Percentiles rank a stretch among this genome's conserved stretches.
Conservation (phyloP, 1,139 yeast species). For the Candida tropicalis region DNA sequence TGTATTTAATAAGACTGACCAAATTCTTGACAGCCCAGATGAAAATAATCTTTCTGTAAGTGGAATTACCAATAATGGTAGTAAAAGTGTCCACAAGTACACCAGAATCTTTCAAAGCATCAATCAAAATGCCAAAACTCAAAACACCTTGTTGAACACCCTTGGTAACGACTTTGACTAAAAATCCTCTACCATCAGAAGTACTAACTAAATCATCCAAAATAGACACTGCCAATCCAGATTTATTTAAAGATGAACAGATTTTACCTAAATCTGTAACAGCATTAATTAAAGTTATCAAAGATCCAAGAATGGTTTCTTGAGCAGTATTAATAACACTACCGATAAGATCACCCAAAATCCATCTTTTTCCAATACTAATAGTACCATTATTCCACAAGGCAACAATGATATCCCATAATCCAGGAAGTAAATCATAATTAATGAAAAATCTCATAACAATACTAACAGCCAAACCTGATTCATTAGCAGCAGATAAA, state of each 20-base stretch:
- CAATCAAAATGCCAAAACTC: conserved; percentile 18
- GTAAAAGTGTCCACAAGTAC: conserved; percentile 14
- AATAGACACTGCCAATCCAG: conserved; percentile 32
- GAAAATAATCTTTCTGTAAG: conserved; percentile 17
- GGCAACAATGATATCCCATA: conserved; percentile 21
- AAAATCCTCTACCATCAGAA: conserved; percentile 24
- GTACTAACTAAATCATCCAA: conserved; percentile 25
- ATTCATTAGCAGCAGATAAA: conserved; percentile 26
- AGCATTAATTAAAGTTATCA: conserved; percentile 18
- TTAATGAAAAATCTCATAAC: conserved; percentile 28
- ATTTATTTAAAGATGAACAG: conserved; percentile 29
- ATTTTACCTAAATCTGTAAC: conserved; percentile 24
- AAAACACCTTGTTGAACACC: conserved; percentile 22
- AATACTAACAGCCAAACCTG: conserved; percentile 32
- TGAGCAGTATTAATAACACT: conserved; percentile 16
- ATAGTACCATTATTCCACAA: conserved; percentile 20
- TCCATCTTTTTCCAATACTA: conserved; percentile 13
- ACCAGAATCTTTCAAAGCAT: conserved; percentile 15
- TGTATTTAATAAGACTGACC: conserved; percentile 14
- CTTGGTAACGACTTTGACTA: conserved; percentile 22
- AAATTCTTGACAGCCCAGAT: conserved; percentile 18
- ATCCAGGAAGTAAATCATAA: conserved; percentile 24
- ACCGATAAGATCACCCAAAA: conserved; percentile 16
- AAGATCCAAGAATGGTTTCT: conserved; percentile 12
- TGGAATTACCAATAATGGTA: conserved; percentile 15